Base-by-base conservation (phyloP, 805 yeast species). In the Candida glaebosa region DNA sequence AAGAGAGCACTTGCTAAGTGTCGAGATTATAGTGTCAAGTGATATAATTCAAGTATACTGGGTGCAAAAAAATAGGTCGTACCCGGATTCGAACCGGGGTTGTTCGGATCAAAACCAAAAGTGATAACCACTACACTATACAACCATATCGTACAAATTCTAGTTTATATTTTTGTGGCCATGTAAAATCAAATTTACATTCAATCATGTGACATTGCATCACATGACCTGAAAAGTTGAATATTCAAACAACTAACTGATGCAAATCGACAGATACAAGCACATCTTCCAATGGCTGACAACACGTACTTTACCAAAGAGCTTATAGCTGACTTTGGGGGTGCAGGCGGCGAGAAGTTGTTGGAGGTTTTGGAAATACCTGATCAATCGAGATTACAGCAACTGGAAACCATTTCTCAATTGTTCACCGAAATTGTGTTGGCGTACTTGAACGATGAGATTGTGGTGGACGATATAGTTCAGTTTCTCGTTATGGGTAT, bases 31-130 rank as follows among this genome's bases (percentile, higher is more conserved):
- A n/a, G n/a, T n/a, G n/a, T n/a, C n/a, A n/a, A n/a, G n/a, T n/a
- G n/a, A n/a, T n/a, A n/a, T n/a, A n/a, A n/a, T n/a, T n/a, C n/a
- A n/a, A n/a, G n/a, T n/a, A n/a, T n/a, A n/a, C n/a, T n/a, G n/a
- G n/a, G n/a, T n/a, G n/a, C n/a, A 47, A 45, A 51, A 46, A 41
- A 34, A 43, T 26, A 53, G 57, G 57, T 53, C 86, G 76, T 77
- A 76, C 85, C 86, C 85, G 85, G 85, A 79, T 78, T 81, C 85
- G 86, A 81, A 81, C 86, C 79, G 85, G 85, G 84, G 85, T 81
- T 78, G 80, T 70, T 64, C 78, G 85, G 84, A 80, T 81, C 86
- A 81, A 77, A 81, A 81, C 85, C 85, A 77, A 78, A 71, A 72
- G 86, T 80, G 85, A 81, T 81, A 78, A 81, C 85, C 85, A 78